Percentiles rank a stretch among this genome's conserved stretches.
Evolutionary conservation across 202 grass and related monocot genomes (phyloP).

Genomic region (Cymbopogon flexuosus): DNA sequence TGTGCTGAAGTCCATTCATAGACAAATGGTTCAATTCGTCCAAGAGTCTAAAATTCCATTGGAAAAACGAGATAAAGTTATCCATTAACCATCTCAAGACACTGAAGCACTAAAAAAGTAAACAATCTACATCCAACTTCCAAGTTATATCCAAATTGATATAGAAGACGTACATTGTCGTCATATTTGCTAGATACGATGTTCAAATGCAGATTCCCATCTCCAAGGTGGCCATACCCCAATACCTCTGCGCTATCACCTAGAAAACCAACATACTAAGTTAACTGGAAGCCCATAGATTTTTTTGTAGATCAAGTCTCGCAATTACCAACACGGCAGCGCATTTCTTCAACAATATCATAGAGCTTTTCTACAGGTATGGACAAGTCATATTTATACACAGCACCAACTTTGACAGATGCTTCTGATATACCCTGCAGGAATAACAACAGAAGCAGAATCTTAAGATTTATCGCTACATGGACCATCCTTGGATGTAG

Average conservation of each 20-base stretch:
- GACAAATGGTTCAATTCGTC: slow-evolving; percentile 82
- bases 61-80: slow-evolving; percentile 23
- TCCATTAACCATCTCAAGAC: not conserved
- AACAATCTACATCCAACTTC: slow-evolving; percentile 8
- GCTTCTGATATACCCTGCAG: slow-evolving; percentile 90
- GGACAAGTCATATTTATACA: slow-evolving; percentile 95
- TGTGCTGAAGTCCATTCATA: slow-evolving; percentile 93
- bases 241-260: slow-evolving; percentile 63
- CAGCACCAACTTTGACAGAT: slow-evolving; percentile 77
- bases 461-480: not conserved
- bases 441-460: not conserved
- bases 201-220: slow-evolving; percentile 92
- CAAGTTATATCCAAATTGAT: not conserved
- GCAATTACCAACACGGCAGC: slow-evolving; percentile 62
- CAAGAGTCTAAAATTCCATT: slow-evolving; percentile 54
- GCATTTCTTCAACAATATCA: slow-evolving; percentile 90
- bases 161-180: slow-evolving; percentile 51
- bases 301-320: not conserved
- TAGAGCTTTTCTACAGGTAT: slow-evolving; percentile 84
- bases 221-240: slow-evolving; percentile 91
- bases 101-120: slow-evolving; percentile 21
- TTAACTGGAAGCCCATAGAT: slow-evolving; percentile 2
- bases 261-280: slow-evolving; percentile 34
- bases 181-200: slow-evolving; percentile 68
- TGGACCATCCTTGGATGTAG: no score